Conservation (phyloP, 2,329 filamentous ascomycete species). For the Lithohypha guttulata region DNA sequence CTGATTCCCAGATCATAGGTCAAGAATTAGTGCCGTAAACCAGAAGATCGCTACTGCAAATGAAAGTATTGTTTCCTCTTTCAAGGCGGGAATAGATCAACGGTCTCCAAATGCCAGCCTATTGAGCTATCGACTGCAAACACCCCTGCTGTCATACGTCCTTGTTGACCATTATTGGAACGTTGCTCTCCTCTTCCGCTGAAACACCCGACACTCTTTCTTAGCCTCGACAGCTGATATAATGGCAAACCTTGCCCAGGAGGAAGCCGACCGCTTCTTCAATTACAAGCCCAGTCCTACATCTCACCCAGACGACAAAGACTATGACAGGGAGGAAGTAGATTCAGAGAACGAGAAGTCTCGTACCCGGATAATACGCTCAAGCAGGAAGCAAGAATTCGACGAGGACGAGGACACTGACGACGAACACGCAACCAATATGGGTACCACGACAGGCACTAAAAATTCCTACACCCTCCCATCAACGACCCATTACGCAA, state of each 20-base stretch:
- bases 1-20: too few species aligned
- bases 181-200: too few species aligned
- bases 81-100: too few species aligned
- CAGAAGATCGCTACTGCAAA: too few species aligned
- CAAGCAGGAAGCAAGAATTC: constrained; percentile 20
- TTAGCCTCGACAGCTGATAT: too few species aligned
- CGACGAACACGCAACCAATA: constrained; percentile 22
- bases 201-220: too few species aligned
- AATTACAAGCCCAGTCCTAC: constrained; percentile 27
- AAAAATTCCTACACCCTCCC: constrained; percentile 34
- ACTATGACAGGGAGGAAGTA: constrained; percentile 14
- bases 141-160: too few species aligned
- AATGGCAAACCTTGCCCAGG: constrained; percentile 34
- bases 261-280: constrained; percentile 37
- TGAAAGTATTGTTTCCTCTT: too few species aligned
- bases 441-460: constrained; percentile 27
- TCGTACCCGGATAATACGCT: constrained; percentile 16
- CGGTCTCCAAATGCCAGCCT: too few species aligned
- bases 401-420: constrained; percentile 28
- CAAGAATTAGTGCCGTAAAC: too few species aligned
- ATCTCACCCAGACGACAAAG: constrained; percentile 35
- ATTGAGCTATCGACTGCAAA: too few species aligned
- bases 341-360: constrained; percentile 16
- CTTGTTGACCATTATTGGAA: too few species aligned
- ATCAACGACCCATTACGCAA: constrained; percentile 37